Evolutionary conservation across 352 stramenopile species (phyloP), one percentile per base, ranked within the genome.

Genomic region (Globisporangium heterothallicum): DNA sequence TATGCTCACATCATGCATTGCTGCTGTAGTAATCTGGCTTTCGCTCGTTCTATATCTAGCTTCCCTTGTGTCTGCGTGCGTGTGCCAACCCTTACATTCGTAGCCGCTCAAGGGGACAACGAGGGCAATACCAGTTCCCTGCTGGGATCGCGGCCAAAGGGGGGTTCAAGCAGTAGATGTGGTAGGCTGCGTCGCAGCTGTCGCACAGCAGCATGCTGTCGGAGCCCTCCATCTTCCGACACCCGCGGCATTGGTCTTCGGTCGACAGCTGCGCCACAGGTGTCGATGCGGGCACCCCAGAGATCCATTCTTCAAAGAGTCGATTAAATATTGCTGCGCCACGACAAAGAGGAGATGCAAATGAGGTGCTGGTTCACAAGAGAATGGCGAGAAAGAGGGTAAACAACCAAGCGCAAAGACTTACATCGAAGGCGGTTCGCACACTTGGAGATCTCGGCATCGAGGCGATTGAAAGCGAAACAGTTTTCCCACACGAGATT

Each of bases 401-500:
- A n/a, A n/a, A n/a, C 34, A 50, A 14, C 24, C 22, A 41, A 8
- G 30, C 6, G 32, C 29, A 40, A 18, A 43, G 21, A 86, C 77
- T 59, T 77, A 89, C 80, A 93, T 63, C 79, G 71, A 2, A 92
- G 64, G 13, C 81, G 79, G 43, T 85, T 86, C 7, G 84, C 81
- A 47, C 64, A 82, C 52, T 81, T 83, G 59, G 81, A 90, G 48
- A 94, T 92, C 46, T 91, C 81, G 5, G 81, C 72, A 40, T 91
- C 71, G 21, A 88, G 41, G 26, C 75, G 74, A 38, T 94, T 94
- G 57, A 90, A 94, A 18, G 69, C 71, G 51, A 93, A 92, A 55
- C 84, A 93, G 53, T 94, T 94, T 26, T 73, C 69, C 84, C 84
- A 93, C 21, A 94, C 80, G 18, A 86, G 73, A 40, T 83, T 77